Percentiles rank a stretch among this genome's conserved stretches.
Evolutionary conservation across 2,329 filamentous ascomycete genomes (phyloP).

Genomic region (Penicillium sp.): DNA sequence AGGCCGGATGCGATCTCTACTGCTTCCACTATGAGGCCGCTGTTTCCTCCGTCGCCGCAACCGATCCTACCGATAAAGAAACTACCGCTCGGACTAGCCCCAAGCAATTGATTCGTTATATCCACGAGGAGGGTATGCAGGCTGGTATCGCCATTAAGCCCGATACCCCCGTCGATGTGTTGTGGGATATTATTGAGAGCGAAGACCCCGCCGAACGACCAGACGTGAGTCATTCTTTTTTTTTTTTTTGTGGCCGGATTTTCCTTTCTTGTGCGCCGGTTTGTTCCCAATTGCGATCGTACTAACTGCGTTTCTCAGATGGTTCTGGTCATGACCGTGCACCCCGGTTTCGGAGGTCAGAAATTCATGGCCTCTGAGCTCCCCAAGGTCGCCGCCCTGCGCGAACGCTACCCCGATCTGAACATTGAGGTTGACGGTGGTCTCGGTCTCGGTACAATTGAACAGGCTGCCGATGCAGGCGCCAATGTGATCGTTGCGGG

Average conservation of each 20-base stretch:
- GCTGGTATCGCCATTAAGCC: slow-evolving; percentile 97
- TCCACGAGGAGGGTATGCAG: slow-evolving; percentile 82
- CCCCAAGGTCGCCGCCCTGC: slow-evolving; percentile 83
- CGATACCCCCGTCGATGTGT: slow-evolving; percentile 80
- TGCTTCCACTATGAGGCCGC: slow-evolving; percentile 99
- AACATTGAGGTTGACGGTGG: slow-evolving; percentile 98
- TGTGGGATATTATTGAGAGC: slow-evolving; percentile 84
- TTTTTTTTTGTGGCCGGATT: background rate
- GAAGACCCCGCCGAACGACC: slow-evolving; percentile 71
- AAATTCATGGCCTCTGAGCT: slow-evolving; percentile 98
- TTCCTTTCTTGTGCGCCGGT: background rate
- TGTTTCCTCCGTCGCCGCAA: slow-evolving; percentile 75
- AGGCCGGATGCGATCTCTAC: slow-evolving; percentile 95
- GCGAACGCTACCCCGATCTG: slow-evolving; percentile 80
- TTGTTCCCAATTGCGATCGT: background rate
- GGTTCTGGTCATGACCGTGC: slow-evolving; percentile 97
- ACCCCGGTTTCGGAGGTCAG: slow-evolving; percentile 95
- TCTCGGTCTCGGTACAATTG: slow-evolving; percentile 81
- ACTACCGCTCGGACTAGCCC: slow-evolving; percentile 72
- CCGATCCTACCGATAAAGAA: slow-evolving; percentile 67
- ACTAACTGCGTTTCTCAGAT: slow-evolving; percentile 59
- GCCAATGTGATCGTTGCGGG: slow-evolving; percentile 98
- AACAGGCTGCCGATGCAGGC: slow-evolving; percentile 88
- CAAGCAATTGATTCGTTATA: slow-evolving; percentile 81
- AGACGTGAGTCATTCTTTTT: slow-evolving; percentile 64